Percentiles rank a stretch among this genome's conserved stretches.
Conservation (phyloP, 2,329 filamentous ascomycete species). For the Karstenula rhodostoma region DNA sequence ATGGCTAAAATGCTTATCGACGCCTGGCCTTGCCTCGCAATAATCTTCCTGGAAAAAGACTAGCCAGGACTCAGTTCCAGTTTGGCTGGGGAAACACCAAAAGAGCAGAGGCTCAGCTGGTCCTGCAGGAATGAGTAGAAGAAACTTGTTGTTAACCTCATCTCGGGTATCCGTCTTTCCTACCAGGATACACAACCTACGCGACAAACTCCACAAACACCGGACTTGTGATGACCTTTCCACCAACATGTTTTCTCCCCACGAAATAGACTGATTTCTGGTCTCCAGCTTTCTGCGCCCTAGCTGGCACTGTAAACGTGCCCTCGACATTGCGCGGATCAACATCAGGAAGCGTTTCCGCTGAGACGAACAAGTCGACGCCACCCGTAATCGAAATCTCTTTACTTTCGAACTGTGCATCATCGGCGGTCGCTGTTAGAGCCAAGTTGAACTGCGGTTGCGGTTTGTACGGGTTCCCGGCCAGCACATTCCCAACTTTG, state of each 20-base stretch:
- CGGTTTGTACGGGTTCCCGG: neutral
- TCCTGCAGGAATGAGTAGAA: neutral
- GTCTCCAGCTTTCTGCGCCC: neutral
- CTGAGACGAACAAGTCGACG: neutral
- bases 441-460: neutral
- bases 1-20: neutral
- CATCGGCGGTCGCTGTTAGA: neutral
- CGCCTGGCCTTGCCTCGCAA: too few species aligned
- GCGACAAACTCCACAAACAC: neutral
- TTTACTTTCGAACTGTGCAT: neutral
- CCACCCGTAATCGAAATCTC: neutral
- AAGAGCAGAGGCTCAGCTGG: neutral
- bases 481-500: too few species aligned
- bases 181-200: neutral
- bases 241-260: neutral
- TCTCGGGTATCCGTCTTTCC: neutral
- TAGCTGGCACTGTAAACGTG: neutral
- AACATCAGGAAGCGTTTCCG: neutral
- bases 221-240: neutral
- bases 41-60: neutral
- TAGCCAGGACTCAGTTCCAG: neutral
- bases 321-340: neutral
- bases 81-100: neutral
- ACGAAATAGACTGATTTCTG: neutral
- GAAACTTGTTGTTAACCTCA: neutral